Conservation (phyloP, 73 alveolate species). For the Symbiodinium natans region DNA sequence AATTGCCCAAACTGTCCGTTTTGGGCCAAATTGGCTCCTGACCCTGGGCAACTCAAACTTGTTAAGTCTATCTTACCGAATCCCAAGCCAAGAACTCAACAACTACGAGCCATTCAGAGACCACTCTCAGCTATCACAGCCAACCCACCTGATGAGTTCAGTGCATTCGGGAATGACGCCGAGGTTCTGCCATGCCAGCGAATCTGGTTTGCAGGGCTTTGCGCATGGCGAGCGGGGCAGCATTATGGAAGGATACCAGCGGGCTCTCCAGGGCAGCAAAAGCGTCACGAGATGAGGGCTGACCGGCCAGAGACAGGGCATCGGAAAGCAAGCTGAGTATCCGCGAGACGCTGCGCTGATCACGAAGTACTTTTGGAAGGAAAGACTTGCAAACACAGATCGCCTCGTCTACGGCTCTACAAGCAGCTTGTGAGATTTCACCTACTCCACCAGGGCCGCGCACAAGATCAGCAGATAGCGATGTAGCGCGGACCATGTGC, state of each 20-base stretch:
- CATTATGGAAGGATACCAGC: slow-evolving; percentile 18
- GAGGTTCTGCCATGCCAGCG: slow-evolving; percentile 18
- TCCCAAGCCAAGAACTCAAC: no score
- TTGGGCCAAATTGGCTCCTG: slow-evolving; percentile 23
- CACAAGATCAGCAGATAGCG: slow-evolving; percentile 50
- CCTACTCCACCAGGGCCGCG: slow-evolving; percentile 46
- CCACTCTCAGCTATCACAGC: no score
- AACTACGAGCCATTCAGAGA: no score
- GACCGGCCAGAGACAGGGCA: slow-evolving; percentile 5
- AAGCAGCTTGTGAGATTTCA: neutral
- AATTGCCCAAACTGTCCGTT: slow-evolving; percentile 10
- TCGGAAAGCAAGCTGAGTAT: slow-evolving; percentile 21
- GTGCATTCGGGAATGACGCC: no score
- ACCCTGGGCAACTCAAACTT: neutral
- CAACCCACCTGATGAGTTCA: no score
- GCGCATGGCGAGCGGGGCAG: slow-evolving; percentile 63
- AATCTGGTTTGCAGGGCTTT: slow-evolving; percentile 45
- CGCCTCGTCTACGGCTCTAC: slow-evolving; percentile 15
- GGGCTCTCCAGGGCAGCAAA: slow-evolving; percentile 34
- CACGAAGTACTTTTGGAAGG: slow-evolving; percentile 67
- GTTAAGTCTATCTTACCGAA: no score
- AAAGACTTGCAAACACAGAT: slow-evolving; percentile 24
- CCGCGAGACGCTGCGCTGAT: neutral
- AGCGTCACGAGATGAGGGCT: neutral
- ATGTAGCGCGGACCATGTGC: slow-evolving; percentile 24